phyloP scores from a whole-genome alignment of 2,329 filamentous ascomycete genomes.

The Sporothrix schenckii region DNA sequence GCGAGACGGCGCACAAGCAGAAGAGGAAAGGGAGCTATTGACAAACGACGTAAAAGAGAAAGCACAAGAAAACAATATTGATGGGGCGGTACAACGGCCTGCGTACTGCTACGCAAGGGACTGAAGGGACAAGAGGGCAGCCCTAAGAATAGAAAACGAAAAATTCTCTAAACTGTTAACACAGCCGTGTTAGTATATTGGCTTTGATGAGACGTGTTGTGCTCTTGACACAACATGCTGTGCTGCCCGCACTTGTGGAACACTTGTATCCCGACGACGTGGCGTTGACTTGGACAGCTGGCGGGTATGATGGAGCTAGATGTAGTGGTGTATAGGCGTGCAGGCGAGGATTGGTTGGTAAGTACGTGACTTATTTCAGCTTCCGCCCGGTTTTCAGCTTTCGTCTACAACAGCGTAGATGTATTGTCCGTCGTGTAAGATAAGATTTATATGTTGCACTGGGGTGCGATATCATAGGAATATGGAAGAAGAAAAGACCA shows the following conservation, averaged over 20 bases:
- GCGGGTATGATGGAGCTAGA: not conserved
- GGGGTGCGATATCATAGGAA: not conserved
- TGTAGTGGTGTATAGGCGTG: not conserved
- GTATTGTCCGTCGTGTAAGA: not conserved
- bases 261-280: not conserved
- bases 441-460: too few relatives aligned
- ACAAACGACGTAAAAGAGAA: not conserved
- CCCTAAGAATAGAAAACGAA: not conserved
- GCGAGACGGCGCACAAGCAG: slow-evolving; percentile 5
- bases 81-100: not conserved
- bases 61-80: not conserved
- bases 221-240: slow-evolving; percentile 4
- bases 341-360: not conserved
- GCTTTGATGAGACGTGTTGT: not conserved
- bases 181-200: not conserved
- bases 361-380: not conserved
- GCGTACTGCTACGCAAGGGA: not conserved
- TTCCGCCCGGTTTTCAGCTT: slow-evolving; percentile 4
- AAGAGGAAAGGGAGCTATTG: not conserved
- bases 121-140: not conserved
- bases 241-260: not conserved
- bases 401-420: slow-evolving; percentile 2
- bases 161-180: not conserved
- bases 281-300: not conserved
- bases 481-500: not conserved